phyloP scores from a whole-genome alignment of 2,329 filamentous ascomycete species.

The Colletotrichum liaoningense region DNA sequence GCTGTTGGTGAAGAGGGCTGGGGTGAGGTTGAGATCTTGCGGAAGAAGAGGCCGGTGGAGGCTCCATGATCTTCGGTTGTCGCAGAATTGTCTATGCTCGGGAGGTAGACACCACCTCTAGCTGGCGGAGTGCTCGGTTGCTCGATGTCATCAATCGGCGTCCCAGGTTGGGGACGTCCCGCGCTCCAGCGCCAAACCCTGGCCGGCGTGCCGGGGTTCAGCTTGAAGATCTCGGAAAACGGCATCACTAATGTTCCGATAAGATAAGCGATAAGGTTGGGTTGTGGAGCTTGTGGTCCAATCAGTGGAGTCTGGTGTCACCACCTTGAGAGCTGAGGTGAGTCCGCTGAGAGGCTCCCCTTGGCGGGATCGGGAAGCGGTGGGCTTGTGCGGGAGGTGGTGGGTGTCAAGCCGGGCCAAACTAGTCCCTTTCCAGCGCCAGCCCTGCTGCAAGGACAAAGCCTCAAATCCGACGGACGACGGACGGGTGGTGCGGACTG shows the following conservation, averaged over 20 bases:
- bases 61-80: conserved; percentile 33
- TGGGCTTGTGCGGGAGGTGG: neutral
- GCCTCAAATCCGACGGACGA: conserved; percentile 6
- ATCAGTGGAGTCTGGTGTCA: neutral
- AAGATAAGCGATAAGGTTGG: neutral
- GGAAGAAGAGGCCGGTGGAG: conserved; percentile 24
- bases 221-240: conserved; percentile 20
- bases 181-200: conserved; percentile 35
- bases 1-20: neutral
- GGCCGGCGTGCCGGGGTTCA: conserved; percentile 17
- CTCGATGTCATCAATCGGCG: conserved; percentile 34
- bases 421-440: conserved; percentile 21
- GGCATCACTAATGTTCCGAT: conserved; percentile 29
- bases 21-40: conserved; percentile 20
- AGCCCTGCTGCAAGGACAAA: conserved; percentile 25
- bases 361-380: neutral
- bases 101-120: conserved; percentile 34
- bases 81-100: conserved; percentile 33
- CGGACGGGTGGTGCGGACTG: neutral
- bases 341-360: neutral
- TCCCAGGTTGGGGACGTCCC: conserved; percentile 28
- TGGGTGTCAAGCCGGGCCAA: neutral
- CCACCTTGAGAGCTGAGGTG: neutral
- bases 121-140: conserved; percentile 34
- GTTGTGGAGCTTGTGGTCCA: neutral